Evolutionary conservation across 768 basidiomycete genomes (phyloP).

Genomic region (Tubosaeta sp.): DNA sequence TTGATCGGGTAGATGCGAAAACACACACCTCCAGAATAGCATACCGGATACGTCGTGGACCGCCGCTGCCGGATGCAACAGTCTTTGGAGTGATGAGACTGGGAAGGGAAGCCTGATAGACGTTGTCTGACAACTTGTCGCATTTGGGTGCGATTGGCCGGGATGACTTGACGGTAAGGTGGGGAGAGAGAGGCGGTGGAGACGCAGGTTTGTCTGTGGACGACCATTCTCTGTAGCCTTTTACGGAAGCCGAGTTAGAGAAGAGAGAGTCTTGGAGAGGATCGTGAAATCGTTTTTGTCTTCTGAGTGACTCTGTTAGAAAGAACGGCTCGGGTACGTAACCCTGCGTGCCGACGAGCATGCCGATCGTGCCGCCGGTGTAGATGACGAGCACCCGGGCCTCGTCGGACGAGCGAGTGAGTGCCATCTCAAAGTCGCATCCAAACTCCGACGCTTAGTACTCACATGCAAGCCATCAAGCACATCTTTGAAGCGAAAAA

Average conservation of each 20-base stretch:
- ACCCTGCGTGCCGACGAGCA: conserved; percentile 73
- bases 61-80: conserved; percentile 52
- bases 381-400: conserved; percentile 84
- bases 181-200: conserved; percentile 23
- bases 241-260: conserved; percentile 72
- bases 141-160: conserved; percentile 48
- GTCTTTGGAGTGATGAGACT: conserved; percentile 77
- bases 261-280: conserved; percentile 84
- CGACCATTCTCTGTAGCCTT: conserved; percentile 77
- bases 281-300: conserved; percentile 88
- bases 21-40: conserved; percentile 70
- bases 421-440: not conserved
- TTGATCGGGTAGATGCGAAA: not conserved
- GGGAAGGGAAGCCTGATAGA: conserved; percentile 73
- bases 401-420: conserved; percentile 52
- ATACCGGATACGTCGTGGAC: conserved; percentile 74
- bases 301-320: conserved; percentile 75
- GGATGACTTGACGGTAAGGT: conserved; percentile 62
- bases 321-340: conserved; percentile 87
- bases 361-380: conserved; percentile 88
- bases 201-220: conserved; percentile 24
- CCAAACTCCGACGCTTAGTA: conserved; percentile 2
- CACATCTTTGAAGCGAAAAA: conserved; percentile 27
- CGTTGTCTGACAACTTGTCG: conserved; percentile 49
- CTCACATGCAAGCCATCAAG: conserved; percentile 26